Evolutionary conservation across 495 filamentous ascomycete species (phyloP).

Genomic region (Penicillium salamii): DNA sequence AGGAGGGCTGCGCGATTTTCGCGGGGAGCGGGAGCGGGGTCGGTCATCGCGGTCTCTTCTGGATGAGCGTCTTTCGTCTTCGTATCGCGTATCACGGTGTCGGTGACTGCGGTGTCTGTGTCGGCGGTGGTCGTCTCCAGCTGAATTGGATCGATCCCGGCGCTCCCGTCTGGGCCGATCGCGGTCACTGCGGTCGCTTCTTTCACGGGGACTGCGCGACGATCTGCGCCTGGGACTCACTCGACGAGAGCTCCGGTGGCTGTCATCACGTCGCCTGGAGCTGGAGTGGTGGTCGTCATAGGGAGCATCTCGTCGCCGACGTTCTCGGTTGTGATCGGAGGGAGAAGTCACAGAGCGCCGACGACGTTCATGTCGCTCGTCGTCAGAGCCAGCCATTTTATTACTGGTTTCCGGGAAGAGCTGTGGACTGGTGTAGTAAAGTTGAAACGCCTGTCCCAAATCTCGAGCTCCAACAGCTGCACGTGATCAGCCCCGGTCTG

Average conservation of each 20-base stretch:
- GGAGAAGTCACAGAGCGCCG: conserved; percentile 23
- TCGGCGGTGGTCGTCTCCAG: conserved; percentile 27
- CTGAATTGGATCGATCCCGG: conserved; percentile 22
- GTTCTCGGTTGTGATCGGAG: conserved; percentile 21
- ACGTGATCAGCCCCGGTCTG: conserved; percentile 21
- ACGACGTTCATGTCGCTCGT: conserved; percentile 17
- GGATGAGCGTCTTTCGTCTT: conserved; percentile 23
- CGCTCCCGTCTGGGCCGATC: conserved; percentile 27
- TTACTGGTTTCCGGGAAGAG: not conserved
- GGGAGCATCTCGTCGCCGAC: conserved; percentile 20
- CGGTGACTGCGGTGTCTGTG: conserved; percentile 32
- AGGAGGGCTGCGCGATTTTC: conserved; percentile 24
- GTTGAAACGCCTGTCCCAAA: not conserved
- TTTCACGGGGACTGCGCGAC: conserved; percentile 26
- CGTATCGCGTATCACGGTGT: conserved; percentile 27
- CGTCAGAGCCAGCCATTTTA: conserved; percentile 23
- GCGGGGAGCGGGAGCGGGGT: conserved; percentile 34
- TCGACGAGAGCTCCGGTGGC: conserved; percentile 30
- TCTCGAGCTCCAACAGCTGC: conserved; percentile 11
- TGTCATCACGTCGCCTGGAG: conserved; percentile 30
- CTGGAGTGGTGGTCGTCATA: conserved; percentile 23
- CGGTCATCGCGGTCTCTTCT: conserved; percentile 26
- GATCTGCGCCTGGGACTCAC: conserved; percentile 18
- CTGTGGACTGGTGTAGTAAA: not conserved
- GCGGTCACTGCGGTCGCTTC: conserved; percentile 21